Evolutionary conservation across 2,329 filamentous ascomycete genomes (phyloP), one percentile per base, ranked within the genome.

Genomic region (Botrytis galanthina): DNA sequence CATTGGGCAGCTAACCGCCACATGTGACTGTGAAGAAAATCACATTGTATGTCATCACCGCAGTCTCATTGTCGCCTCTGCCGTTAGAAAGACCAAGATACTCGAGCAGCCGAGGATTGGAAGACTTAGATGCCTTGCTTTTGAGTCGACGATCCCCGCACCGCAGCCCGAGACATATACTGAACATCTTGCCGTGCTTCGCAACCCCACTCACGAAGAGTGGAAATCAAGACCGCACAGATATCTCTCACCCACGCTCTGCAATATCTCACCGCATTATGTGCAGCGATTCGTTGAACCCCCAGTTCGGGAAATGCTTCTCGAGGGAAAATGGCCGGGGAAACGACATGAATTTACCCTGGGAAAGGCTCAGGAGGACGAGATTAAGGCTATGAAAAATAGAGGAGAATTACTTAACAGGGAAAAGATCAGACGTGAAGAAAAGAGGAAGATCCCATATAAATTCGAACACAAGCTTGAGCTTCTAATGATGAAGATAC

Each of bases 291-390:
- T 69, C 12, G 18, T 69, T 4, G 66, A 69, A 32, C 10, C 48
- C 20, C 1, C 10, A 10, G 37, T n/a, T 1, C n/a, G 66, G 8
- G n/a, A 9, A 18, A 2, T 5, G 1, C 12, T 57, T 1, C 22
- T 16, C 0, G 8, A 42, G 4, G 44, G 46, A 12, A 4, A 18
- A 6, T 39, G 3, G 3, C 26, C 35, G 2, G 10, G 37, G 6
- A n/a, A 14, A 39, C 7, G 10, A 12, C 10, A n/a, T 0, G 22
- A n/a, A 18, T 69, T 69, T 42, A 32, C 66, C 1, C 32, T 69
- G 26, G 37, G 9, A 9, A 4, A 0, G 3, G 48, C 7, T 12
- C 48, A 69, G 6, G 0, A 2, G 0, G n/a, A 57, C 0, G 16
- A 3, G 37, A 69, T n/a, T 18, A 26, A 5, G 1, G 12, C 12